Base-by-base conservation (phyloP, 2,329 filamentous ascomycete species). In the Graphiopsis chlorocephala region DNA sequence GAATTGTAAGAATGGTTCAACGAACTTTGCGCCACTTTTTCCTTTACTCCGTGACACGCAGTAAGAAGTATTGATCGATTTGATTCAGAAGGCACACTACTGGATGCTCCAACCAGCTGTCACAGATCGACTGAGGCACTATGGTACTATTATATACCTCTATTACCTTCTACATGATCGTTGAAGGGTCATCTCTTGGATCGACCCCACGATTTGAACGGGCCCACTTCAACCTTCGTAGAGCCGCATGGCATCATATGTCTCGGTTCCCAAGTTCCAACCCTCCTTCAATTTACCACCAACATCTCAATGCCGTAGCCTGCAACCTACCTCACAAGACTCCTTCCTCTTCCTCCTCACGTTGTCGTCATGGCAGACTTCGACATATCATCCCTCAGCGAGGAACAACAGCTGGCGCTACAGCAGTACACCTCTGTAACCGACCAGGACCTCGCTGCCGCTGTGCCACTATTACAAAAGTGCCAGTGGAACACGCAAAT, bases 401-500 rank as follows among this genome's bases (percentile, higher is more conserved):
- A 88, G 68, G 85, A 85, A 70, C 93, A 98, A 81, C 92, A 92
- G 77, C 86, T 89, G 60, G 90, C 92, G 55, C 86, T 99, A 28
- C 89, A 96, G 72, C 94, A 96, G 74, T 97, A 93, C 78, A 92
- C 89, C 17, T 86, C 90, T 60, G 90, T 99, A 59, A 98, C 95
- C 28, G 88, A 93, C 71, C 93, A 97, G 78, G 89, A 92, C 25
- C 77, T 87, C 52, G 84, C 87, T 50, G 88, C 91, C 65, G 93
- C 95, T 1, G 83, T 97, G 57, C 87, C 91, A 1, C 78, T 99
- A 4, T 83, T 99, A 1, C 86, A 89, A 70, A 84, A 93, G 67
- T 97, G 93, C 64, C 90, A 98, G 82, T 99, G 95, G 95, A 99
- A 98, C 75, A 90, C 97, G 0, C 75, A 97, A 89, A 97, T 98